Evolutionary conservation across 163 green algal genomes (phyloP).

Genomic region (Coccomyxa subellipsoidea): DNA sequence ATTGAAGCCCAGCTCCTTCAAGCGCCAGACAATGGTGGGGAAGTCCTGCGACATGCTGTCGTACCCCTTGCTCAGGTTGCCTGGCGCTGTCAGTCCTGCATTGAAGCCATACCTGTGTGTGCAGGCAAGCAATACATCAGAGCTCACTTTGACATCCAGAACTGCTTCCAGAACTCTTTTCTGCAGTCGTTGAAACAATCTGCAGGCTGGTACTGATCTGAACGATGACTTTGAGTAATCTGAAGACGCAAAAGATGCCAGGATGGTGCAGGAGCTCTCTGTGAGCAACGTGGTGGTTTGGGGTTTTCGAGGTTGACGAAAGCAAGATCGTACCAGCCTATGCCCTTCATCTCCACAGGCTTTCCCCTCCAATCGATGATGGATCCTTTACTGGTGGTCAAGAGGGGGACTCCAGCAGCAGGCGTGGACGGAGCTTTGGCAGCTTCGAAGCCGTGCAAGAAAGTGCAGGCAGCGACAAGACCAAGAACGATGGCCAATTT

Average conservation of each 20-base stretch:
- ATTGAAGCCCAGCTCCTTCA: conserved; percentile 28
- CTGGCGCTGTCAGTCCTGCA: not conserved
- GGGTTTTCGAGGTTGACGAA: not conserved
- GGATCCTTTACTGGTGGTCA: not conserved
- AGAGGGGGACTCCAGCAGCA: not conserved
- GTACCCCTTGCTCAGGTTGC: conserved; percentile 6
- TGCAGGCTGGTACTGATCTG: not conserved
- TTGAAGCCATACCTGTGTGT: conserved; percentile 7
- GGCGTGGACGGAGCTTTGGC: not conserved
- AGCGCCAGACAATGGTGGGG: conserved; percentile 31
- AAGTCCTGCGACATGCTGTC: conserved; percentile 37
- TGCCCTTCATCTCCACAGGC: not conserved
- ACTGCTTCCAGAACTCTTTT: not conserved
- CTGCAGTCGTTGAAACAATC: not conserved
- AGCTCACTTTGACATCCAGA: not conserved
- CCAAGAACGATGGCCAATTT: not conserved
- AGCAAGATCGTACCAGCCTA: not conserved
- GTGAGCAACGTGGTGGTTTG: not conserved
- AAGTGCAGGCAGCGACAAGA: not conserved
- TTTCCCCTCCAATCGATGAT: not conserved
- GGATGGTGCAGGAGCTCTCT: not conserved
- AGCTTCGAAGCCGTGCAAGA: not conserved
- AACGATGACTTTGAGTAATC: not conserved
- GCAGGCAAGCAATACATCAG: not conserved
- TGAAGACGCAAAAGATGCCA: too few species aligned